A percentile compares a stretch with the other conserved stretches of the same genome.
Conservation (phyloP, 2,329 filamentous ascomycete species). For the Nigrospora osmanthi region DNA sequence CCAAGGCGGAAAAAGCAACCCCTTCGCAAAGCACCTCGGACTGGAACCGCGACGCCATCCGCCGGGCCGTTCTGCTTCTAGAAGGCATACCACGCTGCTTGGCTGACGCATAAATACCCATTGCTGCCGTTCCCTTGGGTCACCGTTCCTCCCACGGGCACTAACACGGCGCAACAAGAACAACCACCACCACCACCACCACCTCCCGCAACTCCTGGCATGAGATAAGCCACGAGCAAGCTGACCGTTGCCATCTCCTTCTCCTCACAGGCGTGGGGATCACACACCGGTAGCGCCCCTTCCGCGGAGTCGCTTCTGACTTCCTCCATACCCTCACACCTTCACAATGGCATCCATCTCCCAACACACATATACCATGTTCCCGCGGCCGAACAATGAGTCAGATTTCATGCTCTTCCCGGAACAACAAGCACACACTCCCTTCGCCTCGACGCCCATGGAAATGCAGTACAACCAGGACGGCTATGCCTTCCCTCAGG, state of each 20-base stretch:
- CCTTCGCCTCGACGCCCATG: constrained; percentile 26
- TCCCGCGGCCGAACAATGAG: constrained; percentile 16
- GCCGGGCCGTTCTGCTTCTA: background rate
- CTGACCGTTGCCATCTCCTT: background rate
- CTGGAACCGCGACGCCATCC: background rate
- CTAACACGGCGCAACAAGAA: background rate
- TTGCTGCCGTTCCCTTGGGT: background rate
- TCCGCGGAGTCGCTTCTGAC: background rate
- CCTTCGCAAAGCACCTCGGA: background rate
- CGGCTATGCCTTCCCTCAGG: constrained; percentile 31
- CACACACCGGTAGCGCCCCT: no score
- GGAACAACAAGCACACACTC: constrained; percentile 14
- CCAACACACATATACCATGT: constrained; percentile 22
- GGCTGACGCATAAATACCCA: constrained; percentile 1
- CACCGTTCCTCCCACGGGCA: background rate
- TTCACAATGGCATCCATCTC: constrained; percentile 17
- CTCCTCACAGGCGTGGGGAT: background rate
- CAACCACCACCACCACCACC: background rate
- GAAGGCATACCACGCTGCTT: background rate
- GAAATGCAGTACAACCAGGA: constrained; percentile 41
- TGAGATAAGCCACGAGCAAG: constrained; percentile 1
- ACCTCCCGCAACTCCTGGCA: background rate
- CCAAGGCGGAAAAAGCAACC: constrained; percentile 2
- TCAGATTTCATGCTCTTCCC: constrained; percentile 24
- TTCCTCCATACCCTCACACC: background rate